Evolutionary conservation across 768 basidiomycete species (phyloP).

Genomic region (Arthromyces matolae): DNA sequence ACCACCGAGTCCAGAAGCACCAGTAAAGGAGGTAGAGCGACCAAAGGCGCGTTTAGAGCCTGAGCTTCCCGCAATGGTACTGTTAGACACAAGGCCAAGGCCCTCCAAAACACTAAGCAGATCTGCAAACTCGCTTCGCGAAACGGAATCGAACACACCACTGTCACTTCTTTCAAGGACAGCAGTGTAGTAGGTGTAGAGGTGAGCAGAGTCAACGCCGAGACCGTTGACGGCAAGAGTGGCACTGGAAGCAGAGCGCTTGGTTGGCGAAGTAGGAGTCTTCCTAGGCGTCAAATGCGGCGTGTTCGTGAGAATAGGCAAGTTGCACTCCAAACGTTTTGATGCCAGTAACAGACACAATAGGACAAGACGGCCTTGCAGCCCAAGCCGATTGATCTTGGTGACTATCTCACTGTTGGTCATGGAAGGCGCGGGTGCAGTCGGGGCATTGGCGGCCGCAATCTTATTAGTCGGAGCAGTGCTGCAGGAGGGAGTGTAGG

Average conservation of each 20-base stretch:
- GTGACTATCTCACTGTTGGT: conserved; percentile 58
- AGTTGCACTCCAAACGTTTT: conserved; percentile 55
- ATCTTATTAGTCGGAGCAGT: conserved; percentile 21
- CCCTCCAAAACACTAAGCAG: conserved; percentile 71
- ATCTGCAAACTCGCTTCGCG: conserved; percentile 74
- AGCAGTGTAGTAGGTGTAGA: conserved; percentile 61
- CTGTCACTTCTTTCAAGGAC: conserved; percentile 55
- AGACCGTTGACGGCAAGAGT: conserved; percentile 24
- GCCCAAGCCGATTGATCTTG: conserved; percentile 65
- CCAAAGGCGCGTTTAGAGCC: conserved; percentile 48
- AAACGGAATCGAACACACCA: conserved; percentile 59
- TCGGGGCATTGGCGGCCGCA: conserved; percentile 17
- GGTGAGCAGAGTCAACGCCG: conserved; percentile 53
- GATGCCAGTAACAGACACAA: conserved; percentile 61
- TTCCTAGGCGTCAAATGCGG: conserved; percentile 34
- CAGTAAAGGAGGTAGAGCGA: conserved; percentile 57
- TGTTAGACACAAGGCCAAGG: conserved; percentile 43
- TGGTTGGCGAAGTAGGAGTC: conserved; percentile 40
- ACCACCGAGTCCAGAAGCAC: conserved; percentile 31
- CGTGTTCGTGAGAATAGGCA: conserved; percentile 44
- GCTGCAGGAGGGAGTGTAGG: conserved; percentile 49
- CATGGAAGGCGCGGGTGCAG: conserved; percentile 13
- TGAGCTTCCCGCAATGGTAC: conserved; percentile 2
- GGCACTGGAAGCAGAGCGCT: conserved; percentile 43
- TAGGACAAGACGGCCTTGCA: conserved; percentile 72